These are phyloP conservation scores for Cladosporium sphaerospermum DNA, from an alignment of 2,329 filamentous ascomycete genomes.

Conservation along the genomic window DNA sequence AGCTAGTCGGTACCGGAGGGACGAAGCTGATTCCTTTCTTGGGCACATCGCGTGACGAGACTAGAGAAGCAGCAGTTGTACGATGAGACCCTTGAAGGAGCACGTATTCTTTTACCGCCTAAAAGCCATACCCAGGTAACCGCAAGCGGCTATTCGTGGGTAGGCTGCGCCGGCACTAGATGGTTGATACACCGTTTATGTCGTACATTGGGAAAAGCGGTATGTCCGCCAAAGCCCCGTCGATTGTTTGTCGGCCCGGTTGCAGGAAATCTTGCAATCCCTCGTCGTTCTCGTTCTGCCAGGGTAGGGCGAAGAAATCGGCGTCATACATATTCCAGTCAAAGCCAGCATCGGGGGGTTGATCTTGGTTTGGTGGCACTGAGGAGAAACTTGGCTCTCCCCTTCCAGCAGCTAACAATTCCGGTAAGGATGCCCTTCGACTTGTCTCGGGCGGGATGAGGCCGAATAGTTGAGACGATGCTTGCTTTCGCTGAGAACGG, in stretches of 20 bases:
- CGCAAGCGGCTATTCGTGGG: no score
- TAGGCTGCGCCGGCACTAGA: no score
- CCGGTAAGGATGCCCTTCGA: neutral
- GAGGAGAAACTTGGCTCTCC: neutral
- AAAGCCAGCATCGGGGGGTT: neutral
- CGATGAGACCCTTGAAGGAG: neutral
- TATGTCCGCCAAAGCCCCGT: conserved; percentile 20
- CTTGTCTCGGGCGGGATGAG: conserved; percentile 12
- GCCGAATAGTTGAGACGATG: conserved; percentile 26
- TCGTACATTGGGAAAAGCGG: conserved; percentile 25
- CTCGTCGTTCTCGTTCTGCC: conserved; percentile 23
- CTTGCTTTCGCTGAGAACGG: conserved; percentile 16
- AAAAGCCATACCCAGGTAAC: no score
- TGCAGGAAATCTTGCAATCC: conserved; percentile 25
- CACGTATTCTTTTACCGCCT: neutral
- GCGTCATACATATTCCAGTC: conserved; percentile 22
- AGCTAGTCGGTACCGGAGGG: conserved; percentile 46
- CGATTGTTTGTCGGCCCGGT: conserved; percentile 20
- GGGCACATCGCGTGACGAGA: conserved; percentile 47
- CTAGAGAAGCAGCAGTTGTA: conserved; percentile 22
- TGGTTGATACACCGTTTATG: neutral
- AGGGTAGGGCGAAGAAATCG: conserved; percentile 24
- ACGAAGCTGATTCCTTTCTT: conserved; percentile 50
- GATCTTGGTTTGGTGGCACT: neutral
- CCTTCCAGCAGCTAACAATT: neutral